Evolutionary conservation across 2,329 filamentous ascomycete genomes (phyloP).

Genomic region (Pseudocercospora vitis): DNA sequence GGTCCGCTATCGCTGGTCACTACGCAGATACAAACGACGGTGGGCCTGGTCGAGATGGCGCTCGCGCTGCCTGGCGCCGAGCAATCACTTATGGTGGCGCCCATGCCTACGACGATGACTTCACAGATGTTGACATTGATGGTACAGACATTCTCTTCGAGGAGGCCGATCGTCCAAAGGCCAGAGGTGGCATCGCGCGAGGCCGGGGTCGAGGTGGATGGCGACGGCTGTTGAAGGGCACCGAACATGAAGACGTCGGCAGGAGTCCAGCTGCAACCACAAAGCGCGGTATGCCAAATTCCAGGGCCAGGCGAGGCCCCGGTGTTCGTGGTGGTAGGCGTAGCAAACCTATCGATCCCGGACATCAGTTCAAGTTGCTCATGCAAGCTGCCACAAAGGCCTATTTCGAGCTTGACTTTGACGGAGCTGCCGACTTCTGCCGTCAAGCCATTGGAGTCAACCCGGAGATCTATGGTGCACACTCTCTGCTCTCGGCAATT

Average conservation of each 20-base stretch:
- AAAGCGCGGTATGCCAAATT: conserved; percentile 15
- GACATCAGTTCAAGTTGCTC: conserved; percentile 68
- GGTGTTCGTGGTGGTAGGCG: conserved; percentile 36
- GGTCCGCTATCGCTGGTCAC: background rate
- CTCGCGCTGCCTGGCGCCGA: background rate
- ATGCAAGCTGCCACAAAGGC: conserved; percentile 67
- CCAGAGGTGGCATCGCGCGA: conserved; percentile 13
- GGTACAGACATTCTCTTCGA: conserved; percentile 3
- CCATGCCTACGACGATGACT: conserved; percentile 5
- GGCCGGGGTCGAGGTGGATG: conserved; percentile 32
- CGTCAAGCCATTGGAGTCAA: conserved; percentile 56
- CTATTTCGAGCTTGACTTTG: conserved; percentile 63
- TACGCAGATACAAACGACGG: conserved; percentile 3
- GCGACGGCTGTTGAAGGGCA: conserved; percentile 37
- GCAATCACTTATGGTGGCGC: conserved; percentile 9
- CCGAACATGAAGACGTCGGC: conserved; percentile 34
- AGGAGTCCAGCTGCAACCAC: conserved; percentile 16
- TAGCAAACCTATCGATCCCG: conserved; percentile 64
- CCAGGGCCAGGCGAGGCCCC: conserved; percentile 21
- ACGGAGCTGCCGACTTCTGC: conserved; percentile 57
- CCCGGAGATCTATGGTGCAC: conserved; percentile 62
- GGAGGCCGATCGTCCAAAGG: background rate
- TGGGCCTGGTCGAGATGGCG: conserved; percentile 7
- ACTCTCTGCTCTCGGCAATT: conserved; percentile 61
- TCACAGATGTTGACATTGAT: background rate